phyloP scores from a whole-genome alignment of 441 rosid species.

The Adansonia rubrostipa region DNA sequence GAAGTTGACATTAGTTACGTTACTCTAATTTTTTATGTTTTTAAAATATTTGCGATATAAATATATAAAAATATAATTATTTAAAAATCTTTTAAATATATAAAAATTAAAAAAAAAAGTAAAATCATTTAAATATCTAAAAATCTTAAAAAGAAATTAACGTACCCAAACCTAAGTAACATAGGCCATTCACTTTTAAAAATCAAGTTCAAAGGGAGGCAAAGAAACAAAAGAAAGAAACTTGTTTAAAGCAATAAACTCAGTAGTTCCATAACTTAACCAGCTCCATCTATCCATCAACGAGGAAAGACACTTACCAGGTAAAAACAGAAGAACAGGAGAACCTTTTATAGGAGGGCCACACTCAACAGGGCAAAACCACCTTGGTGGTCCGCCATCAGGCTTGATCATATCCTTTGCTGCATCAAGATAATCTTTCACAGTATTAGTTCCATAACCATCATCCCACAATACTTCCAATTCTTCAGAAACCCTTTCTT shows the following conservation, averaged over 20 bases:
- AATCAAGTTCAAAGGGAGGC: neutral
- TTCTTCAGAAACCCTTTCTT: constrained; percentile 39
- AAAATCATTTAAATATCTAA: too few species aligned
- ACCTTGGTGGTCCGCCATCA: constrained; percentile 84
- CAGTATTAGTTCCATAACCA: constrained; percentile 69
- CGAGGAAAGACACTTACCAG: constrained; percentile 50
- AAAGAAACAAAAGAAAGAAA: neutral
- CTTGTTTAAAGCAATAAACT: too few species aligned
- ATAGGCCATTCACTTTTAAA: neutral
- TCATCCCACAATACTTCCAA: constrained; percentile 86
- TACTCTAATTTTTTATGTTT: too few species aligned
- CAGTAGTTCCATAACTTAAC: too few species aligned
- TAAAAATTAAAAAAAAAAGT: too few species aligned
- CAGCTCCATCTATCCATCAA: too few species aligned
- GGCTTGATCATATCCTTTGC: constrained; percentile 62
- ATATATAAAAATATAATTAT: too few species aligned
- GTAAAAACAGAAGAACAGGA: constrained; percentile 78
- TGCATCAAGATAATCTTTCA: constrained; percentile 68
- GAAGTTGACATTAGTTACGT: neutral
- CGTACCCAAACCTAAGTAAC: too few species aligned
- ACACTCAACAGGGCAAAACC: constrained; percentile 87
- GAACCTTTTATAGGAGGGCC: constrained; percentile 66
- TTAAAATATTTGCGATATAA: too few species aligned
- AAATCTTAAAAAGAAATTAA: too few species aligned
- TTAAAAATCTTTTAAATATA: too few species aligned